Evolutionary conservation across 805 yeast species (phyloP).

Genomic region (Cyberlindnera subsufficiens): DNA sequence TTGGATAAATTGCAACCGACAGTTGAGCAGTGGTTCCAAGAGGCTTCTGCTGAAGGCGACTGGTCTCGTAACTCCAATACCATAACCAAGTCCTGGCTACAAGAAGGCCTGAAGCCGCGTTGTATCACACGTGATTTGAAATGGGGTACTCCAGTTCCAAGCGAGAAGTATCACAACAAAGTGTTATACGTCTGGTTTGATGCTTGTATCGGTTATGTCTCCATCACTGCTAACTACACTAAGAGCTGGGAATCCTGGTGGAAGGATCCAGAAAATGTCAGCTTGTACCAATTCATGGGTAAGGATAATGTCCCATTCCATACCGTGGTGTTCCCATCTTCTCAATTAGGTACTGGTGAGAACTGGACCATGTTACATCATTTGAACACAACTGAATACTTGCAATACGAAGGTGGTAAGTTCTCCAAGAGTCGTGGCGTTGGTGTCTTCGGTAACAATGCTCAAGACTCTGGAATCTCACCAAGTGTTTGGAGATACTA

Average conservation of each 20-base stretch:
- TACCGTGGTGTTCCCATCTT: constrained; percentile 94
- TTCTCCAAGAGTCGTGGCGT: constrained; percentile 96
- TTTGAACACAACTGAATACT: constrained; percentile 89
- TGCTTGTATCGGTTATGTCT: constrained; percentile 94
- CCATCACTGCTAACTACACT: constrained; percentile 92
- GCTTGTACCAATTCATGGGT: constrained; percentile 97
- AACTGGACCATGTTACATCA: constrained; percentile 89
- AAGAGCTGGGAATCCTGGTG: constrained; percentile 86
- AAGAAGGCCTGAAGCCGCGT: constrained; percentile 87
- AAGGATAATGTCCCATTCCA: constrained; percentile 99
- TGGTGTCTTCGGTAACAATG: constrained; percentile 98
- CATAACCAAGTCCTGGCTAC: constrained; percentile 90
- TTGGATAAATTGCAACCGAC: constrained; percentile 80
- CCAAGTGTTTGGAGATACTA: constrained; percentile 98
- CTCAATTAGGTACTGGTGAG: constrained; percentile 83
- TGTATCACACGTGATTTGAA: constrained; percentile 95
- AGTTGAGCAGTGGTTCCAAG: constrained; percentile 64
- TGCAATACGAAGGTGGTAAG: constrained; percentile 97
- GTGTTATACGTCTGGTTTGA: constrained; percentile 99
- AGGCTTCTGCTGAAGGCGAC: constrained; percentile 62
- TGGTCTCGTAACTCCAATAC: constrained; percentile 93
- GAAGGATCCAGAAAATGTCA: constrained; percentile 85
- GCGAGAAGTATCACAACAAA: constrained; percentile 77
- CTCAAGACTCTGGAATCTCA: constrained; percentile 84
- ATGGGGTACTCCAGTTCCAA: constrained; percentile 99